Percentiles rank a stretch among this genome's conserved stretches.
Evolutionary conservation across 805 yeast species (phyloP).

Genomic region (Candida ortonii): DNA sequence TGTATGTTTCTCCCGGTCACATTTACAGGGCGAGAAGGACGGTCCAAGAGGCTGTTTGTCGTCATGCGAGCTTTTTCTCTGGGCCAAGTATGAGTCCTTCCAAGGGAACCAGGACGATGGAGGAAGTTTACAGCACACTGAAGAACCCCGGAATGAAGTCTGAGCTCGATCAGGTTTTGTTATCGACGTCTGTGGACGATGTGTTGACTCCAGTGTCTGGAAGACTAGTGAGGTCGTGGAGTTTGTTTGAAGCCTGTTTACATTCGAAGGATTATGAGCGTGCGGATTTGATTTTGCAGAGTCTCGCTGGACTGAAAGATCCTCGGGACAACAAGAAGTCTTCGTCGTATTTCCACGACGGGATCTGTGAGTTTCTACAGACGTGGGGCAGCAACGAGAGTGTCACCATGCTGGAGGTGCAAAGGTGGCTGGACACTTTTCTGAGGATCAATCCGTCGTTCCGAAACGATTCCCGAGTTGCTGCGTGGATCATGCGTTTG

Average conservation of each 20-base stretch:
- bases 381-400: constrained; percentile 32
- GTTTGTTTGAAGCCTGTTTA: constrained; percentile 74
- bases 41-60: constrained; percentile 2
- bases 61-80: constrained; percentile 15
- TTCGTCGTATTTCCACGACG: constrained; percentile 52
- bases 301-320: constrained; percentile 51
- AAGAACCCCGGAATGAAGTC: constrained; percentile 3
- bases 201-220: constrained; percentile 28
- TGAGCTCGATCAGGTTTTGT: constrained; percentile 7
- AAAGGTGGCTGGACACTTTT: constrained; percentile 27
- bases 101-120: constrained; percentile 12
- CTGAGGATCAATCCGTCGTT: constrained; percentile 16
- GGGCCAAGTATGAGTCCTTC: constrained; percentile 2
- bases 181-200: constrained; percentile 27
- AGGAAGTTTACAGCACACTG: constrained; percentile 12
- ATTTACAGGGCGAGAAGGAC: constrained; percentile 2
- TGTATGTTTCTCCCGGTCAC: constrained; percentile 1
- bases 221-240: constrained; percentile 43
- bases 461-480: constrained; percentile 26
- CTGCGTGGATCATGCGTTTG: constrained; percentile 30
- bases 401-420: constrained; percentile 21
- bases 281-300: constrained; percentile 64
- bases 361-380: constrained; percentile 62
- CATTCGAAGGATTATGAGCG: constrained; percentile 62
- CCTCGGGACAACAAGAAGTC: constrained; percentile 14